Conservation (phyloP, 768 basidiomycete species). For the Termitomyces sp. region DNA sequence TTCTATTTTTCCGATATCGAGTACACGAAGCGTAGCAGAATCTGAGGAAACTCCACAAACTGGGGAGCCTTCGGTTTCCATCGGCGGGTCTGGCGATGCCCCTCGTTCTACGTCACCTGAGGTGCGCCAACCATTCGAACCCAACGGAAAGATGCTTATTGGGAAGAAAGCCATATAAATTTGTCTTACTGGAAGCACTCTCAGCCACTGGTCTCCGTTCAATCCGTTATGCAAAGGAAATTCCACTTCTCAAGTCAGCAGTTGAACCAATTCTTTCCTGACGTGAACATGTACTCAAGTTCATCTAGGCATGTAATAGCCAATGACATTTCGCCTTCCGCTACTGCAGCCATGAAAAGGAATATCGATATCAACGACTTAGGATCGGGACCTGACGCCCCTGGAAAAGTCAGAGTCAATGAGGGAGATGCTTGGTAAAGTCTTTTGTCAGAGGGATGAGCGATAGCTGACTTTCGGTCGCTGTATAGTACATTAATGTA, state of each 20-base stretch:
- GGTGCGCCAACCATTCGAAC: background rate
- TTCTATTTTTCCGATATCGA: background rate
- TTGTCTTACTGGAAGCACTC: slow-evolving; percentile 86
- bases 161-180: slow-evolving; percentile 40
- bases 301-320: slow-evolving; percentile 78
- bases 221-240: slow-evolving; percentile 97
- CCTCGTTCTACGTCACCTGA: slow-evolving; percentile 7
- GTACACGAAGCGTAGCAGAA: slow-evolving; percentile 6
- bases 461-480: background rate
- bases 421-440: slow-evolving; percentile 91
- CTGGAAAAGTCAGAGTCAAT: slow-evolving; percentile 68
- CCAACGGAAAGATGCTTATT: background rate
- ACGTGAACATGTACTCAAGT: background rate
- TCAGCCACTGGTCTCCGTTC: slow-evolving; percentile 94
- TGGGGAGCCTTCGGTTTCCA: slow-evolving; percentile 1
- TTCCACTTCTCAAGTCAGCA: slow-evolving; percentile 79
- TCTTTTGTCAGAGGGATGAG: slow-evolving; percentile 9
- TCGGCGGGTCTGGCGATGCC: background rate
- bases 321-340: slow-evolving; percentile 84
- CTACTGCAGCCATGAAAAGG: slow-evolving; percentile 77
- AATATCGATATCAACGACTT: slow-evolving; percentile 84
- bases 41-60: background rate
- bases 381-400: slow-evolving; percentile 21
- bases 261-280: background rate
- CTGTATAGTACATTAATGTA: slow-evolving; percentile 79